Percentiles rank a stretch among this genome's conserved stretches.
Evolutionary conservation across 1,284 basidiomycete genomes (phyloP).

Genomic region (Cutaneotrichosporon cutaneum): DNA sequence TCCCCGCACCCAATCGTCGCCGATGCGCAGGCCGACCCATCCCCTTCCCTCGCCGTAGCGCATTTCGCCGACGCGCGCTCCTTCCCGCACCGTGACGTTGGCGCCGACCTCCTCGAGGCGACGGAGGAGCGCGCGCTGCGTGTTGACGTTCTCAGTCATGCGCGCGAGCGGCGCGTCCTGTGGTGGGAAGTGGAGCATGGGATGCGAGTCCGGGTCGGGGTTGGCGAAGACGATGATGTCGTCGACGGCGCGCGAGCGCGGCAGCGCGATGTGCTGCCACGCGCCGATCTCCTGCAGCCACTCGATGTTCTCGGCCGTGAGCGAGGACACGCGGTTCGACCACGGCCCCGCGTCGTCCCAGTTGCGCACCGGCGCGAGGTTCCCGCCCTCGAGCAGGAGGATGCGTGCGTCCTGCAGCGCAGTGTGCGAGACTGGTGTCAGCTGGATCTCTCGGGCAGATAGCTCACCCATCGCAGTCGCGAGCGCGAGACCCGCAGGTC

Average conservation of each 20-base stretch:
- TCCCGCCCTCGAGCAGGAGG: constrained; percentile 75
- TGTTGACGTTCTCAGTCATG: constrained; percentile 84
- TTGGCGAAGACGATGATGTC: constrained; percentile 85
- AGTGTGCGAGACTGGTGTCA: constrained; percentile 21
- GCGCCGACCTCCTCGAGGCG: constrained; percentile 44
- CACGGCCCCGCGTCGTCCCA: constrained; percentile 67
- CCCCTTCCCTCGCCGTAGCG: constrained; percentile 41
- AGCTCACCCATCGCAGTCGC: constrained; percentile 77
- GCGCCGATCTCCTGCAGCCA: constrained; percentile 79
- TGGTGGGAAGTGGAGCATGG: constrained; percentile 46
- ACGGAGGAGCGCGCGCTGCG: constrained; percentile 75
- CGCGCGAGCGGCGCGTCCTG: constrained; percentile 63
- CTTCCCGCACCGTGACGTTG: constrained; percentile 40
- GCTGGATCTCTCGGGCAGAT: neutral
- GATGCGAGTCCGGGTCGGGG: constrained; percentile 53
- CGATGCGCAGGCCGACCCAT: constrained; percentile 48
- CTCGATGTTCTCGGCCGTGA: constrained; percentile 75
- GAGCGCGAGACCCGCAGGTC: constrained; percentile 85
- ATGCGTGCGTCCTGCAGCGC: constrained; percentile 45
- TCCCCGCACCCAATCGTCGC: constrained; percentile 47
- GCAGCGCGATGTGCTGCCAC: constrained; percentile 74
- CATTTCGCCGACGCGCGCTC: constrained; percentile 44
- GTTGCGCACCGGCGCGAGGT: constrained; percentile 64
- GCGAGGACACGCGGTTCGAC: constrained; percentile 85
- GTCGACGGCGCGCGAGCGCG: constrained; percentile 69